These are phyloP conservation scores for Rosa chinensis DNA, from an alignment of 306 rosid species.

Conservation along the genomic window DNA sequence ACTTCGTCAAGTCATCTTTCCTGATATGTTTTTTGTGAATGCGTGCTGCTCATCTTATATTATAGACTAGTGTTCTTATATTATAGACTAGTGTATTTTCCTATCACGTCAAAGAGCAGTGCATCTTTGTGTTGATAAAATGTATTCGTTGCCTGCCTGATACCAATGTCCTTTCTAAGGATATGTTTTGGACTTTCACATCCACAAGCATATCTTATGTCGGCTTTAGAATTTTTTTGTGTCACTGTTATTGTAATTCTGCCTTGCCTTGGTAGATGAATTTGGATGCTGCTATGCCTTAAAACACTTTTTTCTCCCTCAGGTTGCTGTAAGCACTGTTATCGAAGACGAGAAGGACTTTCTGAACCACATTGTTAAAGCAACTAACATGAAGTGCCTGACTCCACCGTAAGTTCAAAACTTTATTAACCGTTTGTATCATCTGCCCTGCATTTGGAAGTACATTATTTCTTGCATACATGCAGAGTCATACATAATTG, in stretches of 20 bases:
- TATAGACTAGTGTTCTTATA: too few species aligned
- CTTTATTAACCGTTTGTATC: slow-evolving; percentile 17
- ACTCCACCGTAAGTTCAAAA: slow-evolving; percentile 69
- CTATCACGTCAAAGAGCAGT: too few species aligned
- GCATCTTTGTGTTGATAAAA: not conserved
- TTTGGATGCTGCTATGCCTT: not conserved
- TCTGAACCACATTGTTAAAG: slow-evolving; percentile 71
- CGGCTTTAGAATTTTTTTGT: too few species aligned
- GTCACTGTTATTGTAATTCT: not conserved
- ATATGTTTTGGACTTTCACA: too few species aligned
- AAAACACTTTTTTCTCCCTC: not conserved
- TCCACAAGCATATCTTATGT: not conserved
- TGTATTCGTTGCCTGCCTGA: not conserved
- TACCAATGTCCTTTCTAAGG: not conserved
- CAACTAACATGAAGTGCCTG: slow-evolving; percentile 90
- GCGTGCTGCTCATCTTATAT: too few species aligned
- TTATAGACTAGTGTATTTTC: too few species aligned
- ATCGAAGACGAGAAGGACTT: slow-evolving; percentile 83
- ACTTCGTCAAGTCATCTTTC: too few species aligned
- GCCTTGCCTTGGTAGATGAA: not conserved
- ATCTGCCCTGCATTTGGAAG: not conserved
- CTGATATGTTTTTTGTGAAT: too few species aligned
- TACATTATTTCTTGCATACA: not conserved
- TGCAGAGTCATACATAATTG: not conserved
- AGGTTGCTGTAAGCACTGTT: slow-evolving; percentile 88